Evolutionary conservation across 2,329 filamentous ascomycete genomes (phyloP).

Genomic region (Phyllosticta citribraziliensis): DNA sequence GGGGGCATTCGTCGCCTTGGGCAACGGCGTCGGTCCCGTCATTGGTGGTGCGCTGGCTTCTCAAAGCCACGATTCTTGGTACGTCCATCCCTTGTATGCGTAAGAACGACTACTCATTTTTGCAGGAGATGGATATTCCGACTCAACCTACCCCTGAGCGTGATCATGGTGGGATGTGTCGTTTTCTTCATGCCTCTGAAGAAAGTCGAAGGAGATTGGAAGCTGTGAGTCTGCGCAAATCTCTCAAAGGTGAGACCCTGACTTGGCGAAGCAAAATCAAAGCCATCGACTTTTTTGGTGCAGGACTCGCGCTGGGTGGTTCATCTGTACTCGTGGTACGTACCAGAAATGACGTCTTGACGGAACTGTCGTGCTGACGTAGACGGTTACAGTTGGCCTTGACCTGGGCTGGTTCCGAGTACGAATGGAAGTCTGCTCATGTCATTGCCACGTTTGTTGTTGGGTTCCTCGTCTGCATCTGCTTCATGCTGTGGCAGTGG

Average conservation of each 20-base stretch:
- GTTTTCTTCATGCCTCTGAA: conserved; percentile 49
- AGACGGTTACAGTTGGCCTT: conserved; percentile 15
- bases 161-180: conserved; percentile 37
- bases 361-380: conserved; percentile 34
- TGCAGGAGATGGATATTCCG: conserved; percentile 14
- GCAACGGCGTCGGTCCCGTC: conserved; percentile 46
- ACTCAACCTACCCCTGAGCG: conserved; percentile 45
- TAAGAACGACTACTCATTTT: background rate
- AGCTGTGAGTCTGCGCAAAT: conserved; percentile 5
- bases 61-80: conserved; percentile 12
- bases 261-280: conserved; percentile 32
- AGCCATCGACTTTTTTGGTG: conserved; percentile 43
- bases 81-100: background rate
- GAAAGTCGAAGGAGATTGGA: conserved; percentile 44
- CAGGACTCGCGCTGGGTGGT: conserved; percentile 35
- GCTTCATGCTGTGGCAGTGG: conserved; percentile 44
- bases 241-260: conserved; percentile 9
- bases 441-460: conserved; percentile 44
- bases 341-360: conserved; percentile 30
- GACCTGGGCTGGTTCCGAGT: conserved; percentile 47
- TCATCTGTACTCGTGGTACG: conserved; percentile 36
- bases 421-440: conserved; percentile 43
- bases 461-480: conserved; percentile 32
- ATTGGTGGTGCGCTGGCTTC: conserved; percentile 42
- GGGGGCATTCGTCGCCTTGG: conserved; percentile 43